Percentiles rank a stretch among this genome's conserved stretches.
Evolutionary conservation across 2,329 filamentous ascomycete species (phyloP).

Genomic region (Cladophialophora yegresii): DNA sequence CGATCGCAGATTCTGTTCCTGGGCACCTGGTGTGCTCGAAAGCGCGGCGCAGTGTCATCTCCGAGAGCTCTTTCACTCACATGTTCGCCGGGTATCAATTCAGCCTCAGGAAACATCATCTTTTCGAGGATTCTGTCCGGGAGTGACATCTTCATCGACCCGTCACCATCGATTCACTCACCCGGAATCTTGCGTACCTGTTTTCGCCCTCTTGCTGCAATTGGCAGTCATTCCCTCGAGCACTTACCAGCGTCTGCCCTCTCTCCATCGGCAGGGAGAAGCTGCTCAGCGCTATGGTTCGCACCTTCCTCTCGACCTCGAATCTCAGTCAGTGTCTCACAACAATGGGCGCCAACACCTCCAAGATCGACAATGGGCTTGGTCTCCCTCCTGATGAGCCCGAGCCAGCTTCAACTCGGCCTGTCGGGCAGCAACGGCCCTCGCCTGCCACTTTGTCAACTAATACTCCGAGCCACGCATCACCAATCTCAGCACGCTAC

Average conservation of each 20-base stretch:
- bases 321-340: background rate
- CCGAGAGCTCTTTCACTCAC: background rate
- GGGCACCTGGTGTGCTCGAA: background rate
- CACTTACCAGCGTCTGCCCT: background rate
- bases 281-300: background rate
- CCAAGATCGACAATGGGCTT: slow-evolving; percentile 10
- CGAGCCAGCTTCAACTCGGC: background rate
- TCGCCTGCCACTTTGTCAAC: background rate
- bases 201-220: too few relatives aligned
- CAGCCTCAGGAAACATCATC: background rate
- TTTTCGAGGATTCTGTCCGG: background rate
- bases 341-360: slow-evolving; percentile 26
- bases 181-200: background rate
- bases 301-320: background rate
- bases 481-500: background rate
- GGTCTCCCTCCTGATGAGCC: background rate
- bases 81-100: background rate
- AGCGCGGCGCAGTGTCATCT: background rate
- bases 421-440: background rate
- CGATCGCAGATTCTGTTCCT: background rate
- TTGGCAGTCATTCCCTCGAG: background rate
- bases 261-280: background rate
- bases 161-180: background rate
- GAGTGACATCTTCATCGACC: background rate
- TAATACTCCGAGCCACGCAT: background rate